Conservation (phyloP, 495 filamentous ascomycete genomes). For the Neurospora tetrasperma region DNA sequence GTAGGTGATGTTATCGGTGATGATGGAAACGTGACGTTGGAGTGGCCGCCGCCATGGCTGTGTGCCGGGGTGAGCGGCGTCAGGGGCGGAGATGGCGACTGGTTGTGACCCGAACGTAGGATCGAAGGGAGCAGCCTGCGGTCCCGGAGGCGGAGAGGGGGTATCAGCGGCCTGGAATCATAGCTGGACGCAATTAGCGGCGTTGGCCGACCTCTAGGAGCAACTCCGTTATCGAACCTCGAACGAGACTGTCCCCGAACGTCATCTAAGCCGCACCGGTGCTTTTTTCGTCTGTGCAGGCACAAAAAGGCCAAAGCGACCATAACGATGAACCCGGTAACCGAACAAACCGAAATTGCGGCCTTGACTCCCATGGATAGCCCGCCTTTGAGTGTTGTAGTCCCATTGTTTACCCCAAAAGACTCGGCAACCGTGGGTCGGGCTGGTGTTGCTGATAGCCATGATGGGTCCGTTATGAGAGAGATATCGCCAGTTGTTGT, state of each 20-base stretch:
- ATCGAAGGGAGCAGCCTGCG: slow-evolving; percentile 30
- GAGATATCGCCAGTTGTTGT: neutral
- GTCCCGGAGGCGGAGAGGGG: slow-evolving; percentile 36
- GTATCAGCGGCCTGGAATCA: slow-evolving; percentile 24
- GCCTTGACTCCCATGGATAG: slow-evolving; percentile 29
- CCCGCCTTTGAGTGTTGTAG: slow-evolving; percentile 10
- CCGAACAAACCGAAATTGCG: slow-evolving; percentile 32
- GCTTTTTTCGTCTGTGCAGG: slow-evolving; percentile 21
- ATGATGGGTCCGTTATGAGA: neutral
- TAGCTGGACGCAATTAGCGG: slow-evolving; percentile 29
- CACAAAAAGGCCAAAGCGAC: slow-evolving; percentile 20
- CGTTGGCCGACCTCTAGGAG: slow-evolving; percentile 23
- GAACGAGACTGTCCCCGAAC: slow-evolving; percentile 4
- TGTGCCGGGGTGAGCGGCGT: slow-evolving; percentile 21
- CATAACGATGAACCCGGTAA: slow-evolving; percentile 26
- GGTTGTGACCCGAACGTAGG: slow-evolving; percentile 17
- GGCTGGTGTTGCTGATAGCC: neutral
- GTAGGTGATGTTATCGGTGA: slow-evolving; percentile 21
- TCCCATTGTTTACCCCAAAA: neutral
- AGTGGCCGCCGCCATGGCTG: slow-evolving; percentile 4
- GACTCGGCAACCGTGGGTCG: neutral
- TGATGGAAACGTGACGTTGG: slow-evolving; percentile 13
- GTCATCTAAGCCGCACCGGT: slow-evolving; percentile 1
- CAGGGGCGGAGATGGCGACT: slow-evolving; percentile 21
- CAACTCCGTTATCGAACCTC: slow-evolving; percentile 1